Base-by-base conservation (phyloP, 2,329 filamentous ascomycete genomes). In the Aspergillus ibericus region DNA sequence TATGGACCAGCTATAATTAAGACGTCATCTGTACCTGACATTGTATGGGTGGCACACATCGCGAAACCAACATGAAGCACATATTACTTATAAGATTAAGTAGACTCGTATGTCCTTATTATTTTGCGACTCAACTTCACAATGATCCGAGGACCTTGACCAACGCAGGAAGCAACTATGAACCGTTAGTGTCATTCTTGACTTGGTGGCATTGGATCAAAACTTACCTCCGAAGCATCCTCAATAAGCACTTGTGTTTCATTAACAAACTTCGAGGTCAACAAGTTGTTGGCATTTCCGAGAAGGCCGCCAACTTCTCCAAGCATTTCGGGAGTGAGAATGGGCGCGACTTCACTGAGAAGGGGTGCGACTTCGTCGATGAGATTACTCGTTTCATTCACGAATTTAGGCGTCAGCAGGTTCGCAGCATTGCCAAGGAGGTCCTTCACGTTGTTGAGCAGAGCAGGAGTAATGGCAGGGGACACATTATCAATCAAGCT, bases 41-140 rank as follows among this genome's bases (percentile, higher is more conserved):
- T 25, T 29, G 9, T 18, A 52, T 32, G 27, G 18, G 29, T 16
- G 29, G 32, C 36, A 7, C 9, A 27, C 69, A 77, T 82, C 50
- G 82, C 84, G 79, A 85, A 55, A 63, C 63, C 55, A 58, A 63
- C 59, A 63, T 61, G 29, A 59, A 59, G 40, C 42, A 32, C 57
- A 58, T 65, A 61, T 53, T 60, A 60, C 35, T 55, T 52, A 60
- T 60, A 56, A 58, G 35, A 81, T 70, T 85, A 66, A 65, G 56
- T 64, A 66, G 63, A 62, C 42, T 71, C 61, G 59, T 51, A 54
- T 42, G 55, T 49, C 62, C 58, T 61, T 51, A 58, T 55, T 50
- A 57, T 48, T 42, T 22, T 20, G 35, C 35, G 51, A 49, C 35
- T 40, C 47, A 57, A 32, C 38, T 34, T 70, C 58, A 72, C 60